Percentiles rank a stretch among this genome's conserved stretches.
Evolutionary conservation across 2,329 filamentous ascomycete species (phyloP).

Genomic region (Fusarium begoniae): DNA sequence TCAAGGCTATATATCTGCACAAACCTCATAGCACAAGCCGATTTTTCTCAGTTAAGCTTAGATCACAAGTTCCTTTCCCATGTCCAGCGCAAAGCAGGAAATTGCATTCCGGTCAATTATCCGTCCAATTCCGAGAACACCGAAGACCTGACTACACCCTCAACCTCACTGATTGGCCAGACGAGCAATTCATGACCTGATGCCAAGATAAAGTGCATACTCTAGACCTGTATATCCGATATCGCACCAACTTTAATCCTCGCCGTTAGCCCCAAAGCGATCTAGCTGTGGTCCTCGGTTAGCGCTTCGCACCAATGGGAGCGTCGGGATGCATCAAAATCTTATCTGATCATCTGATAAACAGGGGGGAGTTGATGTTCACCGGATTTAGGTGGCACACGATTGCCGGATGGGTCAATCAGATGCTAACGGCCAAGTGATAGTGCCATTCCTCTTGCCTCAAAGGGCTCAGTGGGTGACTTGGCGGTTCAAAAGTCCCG

Average conservation of each 20-base stretch:
- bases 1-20: constrained; percentile 10
- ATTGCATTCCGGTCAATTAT: background rate
- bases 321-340: constrained; percentile 26
- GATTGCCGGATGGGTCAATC: background rate
- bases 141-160: background rate
- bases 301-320: background rate
- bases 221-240: constrained; percentile 10
- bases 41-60: background rate
- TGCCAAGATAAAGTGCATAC: constrained; percentile 21
- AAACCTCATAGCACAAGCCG: no score
- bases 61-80: background rate
- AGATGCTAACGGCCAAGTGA: background rate
- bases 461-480: background rate
- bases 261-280: background rate
- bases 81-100: background rate
- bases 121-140: background rate
- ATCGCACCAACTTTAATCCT: constrained; percentile 2
- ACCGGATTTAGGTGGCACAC: background rate
- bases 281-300: background rate
- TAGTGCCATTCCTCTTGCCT: background rate
- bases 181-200: constrained; percentile 8
- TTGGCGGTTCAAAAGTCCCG: constrained; percentile 25
- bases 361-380: background rate
- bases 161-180: background rate
- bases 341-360: constrained; percentile 45